phyloP scores from a whole-genome alignment of 2,329 filamentous ascomycete species.

The Beauveria varroae region DNA sequence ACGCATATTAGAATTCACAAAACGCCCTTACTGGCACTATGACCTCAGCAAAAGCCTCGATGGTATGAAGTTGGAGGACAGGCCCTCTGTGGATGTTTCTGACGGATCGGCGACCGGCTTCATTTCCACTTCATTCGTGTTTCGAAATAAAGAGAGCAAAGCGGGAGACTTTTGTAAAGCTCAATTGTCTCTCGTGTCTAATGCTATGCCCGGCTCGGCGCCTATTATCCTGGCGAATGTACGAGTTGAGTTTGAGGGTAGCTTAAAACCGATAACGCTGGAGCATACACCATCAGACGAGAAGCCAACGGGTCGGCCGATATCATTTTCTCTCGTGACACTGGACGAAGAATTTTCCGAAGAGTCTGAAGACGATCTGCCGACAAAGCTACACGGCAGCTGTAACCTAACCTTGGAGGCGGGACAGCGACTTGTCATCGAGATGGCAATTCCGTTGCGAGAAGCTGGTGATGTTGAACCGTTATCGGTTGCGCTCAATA shows the following conservation, averaged over 20 bases:
- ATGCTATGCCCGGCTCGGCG: slow-evolving; percentile 43
- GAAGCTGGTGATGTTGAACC: slow-evolving; percentile 74
- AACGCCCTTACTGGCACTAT: slow-evolving; percentile 51
- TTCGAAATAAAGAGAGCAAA: slow-evolving; percentile 50
- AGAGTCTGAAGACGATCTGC: slow-evolving; percentile 21
- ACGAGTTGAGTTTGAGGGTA: slow-evolving; percentile 48
- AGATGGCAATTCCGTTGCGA: slow-evolving; percentile 64
- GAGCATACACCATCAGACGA: slow-evolving; percentile 29
- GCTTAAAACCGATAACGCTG: slow-evolving; percentile 47
- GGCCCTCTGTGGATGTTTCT: slow-evolving; percentile 42
- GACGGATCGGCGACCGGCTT: slow-evolving; percentile 47
- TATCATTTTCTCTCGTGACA: slow-evolving; percentile 19
- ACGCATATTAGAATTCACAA: slow-evolving; percentile 39
- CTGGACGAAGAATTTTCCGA: slow-evolving; percentile 25
- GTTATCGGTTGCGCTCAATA: slow-evolving; percentile 51
- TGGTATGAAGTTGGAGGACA: slow-evolving; percentile 34
- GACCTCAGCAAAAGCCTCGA: slow-evolving; percentile 51
- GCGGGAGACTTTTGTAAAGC: slow-evolving; percentile 52
- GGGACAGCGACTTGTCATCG: slow-evolving; percentile 61
- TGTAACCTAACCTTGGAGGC: slow-evolving; percentile 60
- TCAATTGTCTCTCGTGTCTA: slow-evolving; percentile 51
- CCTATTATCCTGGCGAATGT: slow-evolving; percentile 46
- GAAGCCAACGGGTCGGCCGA: slow-evolving; percentile 15
- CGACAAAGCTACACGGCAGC: slow-evolving; percentile 40
- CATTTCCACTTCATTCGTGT: slow-evolving; percentile 48